Evolutionary conservation across 2,329 filamentous ascomycete species (phyloP).

Genomic region (Xylaria sp.): DNA sequence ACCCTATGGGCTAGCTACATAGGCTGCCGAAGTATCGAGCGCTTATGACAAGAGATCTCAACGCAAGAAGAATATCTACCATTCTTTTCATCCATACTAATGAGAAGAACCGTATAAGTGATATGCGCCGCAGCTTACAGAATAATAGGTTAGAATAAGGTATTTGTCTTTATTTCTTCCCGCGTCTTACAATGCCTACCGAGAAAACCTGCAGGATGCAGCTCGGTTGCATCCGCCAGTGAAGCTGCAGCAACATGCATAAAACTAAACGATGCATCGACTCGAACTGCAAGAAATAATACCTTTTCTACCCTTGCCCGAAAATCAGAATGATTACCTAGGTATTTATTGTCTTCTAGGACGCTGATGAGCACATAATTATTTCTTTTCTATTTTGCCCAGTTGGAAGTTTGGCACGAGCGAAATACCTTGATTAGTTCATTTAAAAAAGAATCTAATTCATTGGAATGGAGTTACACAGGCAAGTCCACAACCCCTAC

Average conservation of each 20-base stretch:
- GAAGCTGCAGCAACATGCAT: constrained; percentile 24
- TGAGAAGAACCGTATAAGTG: background rate
- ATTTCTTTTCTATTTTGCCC: background rate
- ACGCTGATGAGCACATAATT: background rate
- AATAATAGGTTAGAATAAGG: background rate
- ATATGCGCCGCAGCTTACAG: background rate
- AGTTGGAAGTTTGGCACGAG: background rate
- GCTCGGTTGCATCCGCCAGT: constrained; percentile 33
- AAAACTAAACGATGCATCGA: background rate
- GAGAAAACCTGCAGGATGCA: constrained; percentile 27
- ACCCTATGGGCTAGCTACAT: constrained; percentile 4
- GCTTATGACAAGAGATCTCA: constrained; percentile 1
- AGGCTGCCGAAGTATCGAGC: background rate
- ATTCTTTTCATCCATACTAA: background rate
- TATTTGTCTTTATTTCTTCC: background rate
- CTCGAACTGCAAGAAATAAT: background rate
- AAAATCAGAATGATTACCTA: no score
- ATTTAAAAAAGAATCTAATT: constrained; percentile 21
- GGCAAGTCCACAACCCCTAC: background rate
- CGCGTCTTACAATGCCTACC: background rate
- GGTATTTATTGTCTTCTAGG: background rate
- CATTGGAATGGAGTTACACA: background rate
- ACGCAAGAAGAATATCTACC: background rate
- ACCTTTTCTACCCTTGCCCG: no score
- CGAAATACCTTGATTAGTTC: constrained; percentile 19